phyloP scores from a whole-genome alignment of 257 asterid species.

The Solanum acaule region DNA sequence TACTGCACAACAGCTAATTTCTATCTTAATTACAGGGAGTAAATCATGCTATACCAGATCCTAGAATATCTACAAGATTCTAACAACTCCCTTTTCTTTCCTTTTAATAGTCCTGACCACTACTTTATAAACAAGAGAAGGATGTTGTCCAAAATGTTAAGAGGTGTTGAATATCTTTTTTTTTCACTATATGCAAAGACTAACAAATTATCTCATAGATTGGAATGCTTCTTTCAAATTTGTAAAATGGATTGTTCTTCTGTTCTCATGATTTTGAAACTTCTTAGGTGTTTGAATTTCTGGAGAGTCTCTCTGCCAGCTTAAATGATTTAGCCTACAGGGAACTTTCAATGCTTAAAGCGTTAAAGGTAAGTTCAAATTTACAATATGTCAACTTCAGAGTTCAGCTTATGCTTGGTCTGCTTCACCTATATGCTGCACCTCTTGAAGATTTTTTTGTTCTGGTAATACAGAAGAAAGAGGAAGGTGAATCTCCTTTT shows the following conservation, averaged over 20 bases:
- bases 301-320: constrained; percentile 73
- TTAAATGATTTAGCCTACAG: constrained; percentile 66
- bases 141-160: neutral
- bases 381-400: neutral
- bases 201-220: neutral
- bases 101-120: neutral
- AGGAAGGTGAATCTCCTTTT: constrained; percentile 72
- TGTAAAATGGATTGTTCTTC: constrained; percentile 1
- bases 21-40: neutral
- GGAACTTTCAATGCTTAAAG: constrained; percentile 71
- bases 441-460: constrained; percentile 2
- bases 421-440: neutral
- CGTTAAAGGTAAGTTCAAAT: constrained; percentile 52
- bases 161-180: neutral
- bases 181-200: neutral
- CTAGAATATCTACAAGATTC: neutral
- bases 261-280: neutral
- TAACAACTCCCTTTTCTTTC: neutral
- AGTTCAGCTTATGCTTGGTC: neutral
- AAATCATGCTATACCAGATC: neutral
- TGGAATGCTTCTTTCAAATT: neutral
- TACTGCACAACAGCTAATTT: neutral
- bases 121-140: neutral
- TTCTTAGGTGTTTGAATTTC: constrained; percentile 69
- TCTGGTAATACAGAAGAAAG: constrained; percentile 50